phyloP scores from a whole-genome alignment of 2,329 filamentous ascomycete species.

The Colletotrichum sp. region DNA sequence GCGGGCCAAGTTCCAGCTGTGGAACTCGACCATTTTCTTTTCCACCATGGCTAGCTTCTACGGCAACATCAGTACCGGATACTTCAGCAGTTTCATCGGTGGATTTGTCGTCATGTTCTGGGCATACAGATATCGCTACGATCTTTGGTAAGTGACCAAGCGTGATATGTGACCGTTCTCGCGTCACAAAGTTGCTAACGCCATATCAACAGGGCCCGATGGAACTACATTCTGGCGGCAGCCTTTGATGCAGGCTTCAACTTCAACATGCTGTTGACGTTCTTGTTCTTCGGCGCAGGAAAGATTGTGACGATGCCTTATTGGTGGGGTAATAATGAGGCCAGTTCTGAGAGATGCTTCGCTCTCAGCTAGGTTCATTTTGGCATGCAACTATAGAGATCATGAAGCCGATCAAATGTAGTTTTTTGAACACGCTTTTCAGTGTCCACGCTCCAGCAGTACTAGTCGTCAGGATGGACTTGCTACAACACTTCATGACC shows the following conservation, averaged over 20 bases:
- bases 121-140: slow-evolving; percentile 59
- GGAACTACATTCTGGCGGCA: slow-evolving; percentile 66
- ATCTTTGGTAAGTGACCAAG: slow-evolving; percentile 47
- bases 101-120: slow-evolving; percentile 66
- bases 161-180: neutral
- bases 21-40: slow-evolving; percentile 69
- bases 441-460: neutral
- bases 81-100: slow-evolving; percentile 61
- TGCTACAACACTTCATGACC: neutral
- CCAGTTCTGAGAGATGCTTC: slow-evolving; percentile 64
- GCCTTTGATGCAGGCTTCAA: slow-evolving; percentile 69
- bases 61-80: slow-evolving; percentile 66
- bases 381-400: neutral
- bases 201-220: slow-evolving; percentile 42
- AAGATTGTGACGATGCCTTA: slow-evolving; percentile 64
- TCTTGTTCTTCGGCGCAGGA: slow-evolving; percentile 58
- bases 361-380: slow-evolving; percentile 35
- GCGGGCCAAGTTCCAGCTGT: slow-evolving; percentile 56
- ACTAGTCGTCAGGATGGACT: neutral
- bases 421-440: neutral
- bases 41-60: slow-evolving; percentile 60
- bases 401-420: neutral
- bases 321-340: slow-evolving; percentile 67
- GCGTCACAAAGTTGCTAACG: neutral
- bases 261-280: slow-evolving; percentile 65